Conservation (phyloP, 495 filamentous ascomycete species). For the Penicillium flavigenum region DNA sequence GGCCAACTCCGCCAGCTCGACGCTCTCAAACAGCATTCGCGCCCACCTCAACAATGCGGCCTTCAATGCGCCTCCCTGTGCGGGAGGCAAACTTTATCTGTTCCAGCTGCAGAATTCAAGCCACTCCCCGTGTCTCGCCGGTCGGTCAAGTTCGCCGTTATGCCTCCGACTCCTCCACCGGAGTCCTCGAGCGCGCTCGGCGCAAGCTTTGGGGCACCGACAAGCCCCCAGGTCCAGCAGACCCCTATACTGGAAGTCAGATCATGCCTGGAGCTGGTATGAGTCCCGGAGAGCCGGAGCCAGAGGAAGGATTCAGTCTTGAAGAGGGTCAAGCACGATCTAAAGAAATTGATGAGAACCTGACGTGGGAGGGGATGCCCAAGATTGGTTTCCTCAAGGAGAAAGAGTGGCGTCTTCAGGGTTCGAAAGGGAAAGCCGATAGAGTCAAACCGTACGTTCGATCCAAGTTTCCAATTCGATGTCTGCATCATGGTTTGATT, state of each 20-base stretch:
- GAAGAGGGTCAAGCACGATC: neutral
- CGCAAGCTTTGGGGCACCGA: slow-evolving; percentile 57
- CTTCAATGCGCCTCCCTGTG: slow-evolving; percentile 39
- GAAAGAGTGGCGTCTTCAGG: slow-evolving; percentile 17
- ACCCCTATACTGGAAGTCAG: slow-evolving; percentile 51
- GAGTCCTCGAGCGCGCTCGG: slow-evolving; percentile 51
- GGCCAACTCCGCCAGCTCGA: slow-evolving; percentile 23
- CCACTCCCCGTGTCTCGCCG: slow-evolving; percentile 39
- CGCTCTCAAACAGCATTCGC: slow-evolving; percentile 10
- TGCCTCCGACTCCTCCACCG: slow-evolving; percentile 35
- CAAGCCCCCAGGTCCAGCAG: slow-evolving; percentile 51
- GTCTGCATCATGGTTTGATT: neutral
- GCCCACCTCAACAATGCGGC: slow-evolving; percentile 40
- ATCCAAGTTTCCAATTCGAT: neutral
- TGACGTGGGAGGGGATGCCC: slow-evolving; percentile 10
- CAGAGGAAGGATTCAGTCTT: slow-evolving; percentile 6
- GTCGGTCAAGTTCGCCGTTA: slow-evolving; percentile 44
- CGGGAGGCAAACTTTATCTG: slow-evolving; percentile 47
- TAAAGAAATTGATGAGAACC: neutral
- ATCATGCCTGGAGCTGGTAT: slow-evolving; percentile 6
- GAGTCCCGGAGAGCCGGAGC: neutral
- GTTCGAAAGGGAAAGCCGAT: slow-evolving; percentile 13
- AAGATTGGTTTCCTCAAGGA: slow-evolving; percentile 10
- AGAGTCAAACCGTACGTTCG: slow-evolving; percentile 24
- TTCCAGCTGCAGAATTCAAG: slow-evolving; percentile 44